These are phyloP conservation scores for Babesia ovis DNA, from an alignment of 169 alveolate genomes.

Conservation along the genomic window DNA sequence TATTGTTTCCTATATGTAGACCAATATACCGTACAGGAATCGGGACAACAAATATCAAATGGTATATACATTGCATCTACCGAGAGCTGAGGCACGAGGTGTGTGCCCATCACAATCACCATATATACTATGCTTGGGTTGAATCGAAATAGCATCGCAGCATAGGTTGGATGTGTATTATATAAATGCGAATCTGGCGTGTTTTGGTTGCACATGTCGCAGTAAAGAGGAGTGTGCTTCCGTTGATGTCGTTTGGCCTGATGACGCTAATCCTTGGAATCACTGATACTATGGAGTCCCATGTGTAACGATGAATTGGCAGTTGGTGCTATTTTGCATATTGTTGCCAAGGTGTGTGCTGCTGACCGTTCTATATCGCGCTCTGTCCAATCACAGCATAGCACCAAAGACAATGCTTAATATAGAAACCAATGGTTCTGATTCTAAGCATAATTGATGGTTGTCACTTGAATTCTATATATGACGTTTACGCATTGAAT, in stretches of 20 bases:
- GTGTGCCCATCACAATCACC: background rate
- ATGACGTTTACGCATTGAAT: background rate
- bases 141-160: too few relatives aligned
- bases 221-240: too few relatives aligned
- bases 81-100: too few relatives aligned
- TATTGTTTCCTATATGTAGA: too few relatives aligned
- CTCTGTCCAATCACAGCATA: slow-evolving; percentile 5
- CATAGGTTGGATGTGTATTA: too few relatives aligned
- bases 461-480: background rate
- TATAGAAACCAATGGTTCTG: too few relatives aligned
- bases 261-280: background rate
- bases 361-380: slow-evolving; percentile 13
- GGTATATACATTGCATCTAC: too few relatives aligned
- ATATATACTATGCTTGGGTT: background rate
- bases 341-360: background rate
- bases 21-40: too few relatives aligned
- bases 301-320: background rate
- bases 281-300: background rate
- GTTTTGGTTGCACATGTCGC: too few relatives aligned
- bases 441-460: too few relatives aligned
- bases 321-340: background rate
- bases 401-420: background rate
- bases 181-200: too few relatives aligned
- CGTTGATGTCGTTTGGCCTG: background rate
- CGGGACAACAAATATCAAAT: too few relatives aligned